Evolutionary conservation across 1,284 basidiomycete species (phyloP), one percentile per base, ranked within the genome.

Genomic region (Phlebopus sp.): DNA sequence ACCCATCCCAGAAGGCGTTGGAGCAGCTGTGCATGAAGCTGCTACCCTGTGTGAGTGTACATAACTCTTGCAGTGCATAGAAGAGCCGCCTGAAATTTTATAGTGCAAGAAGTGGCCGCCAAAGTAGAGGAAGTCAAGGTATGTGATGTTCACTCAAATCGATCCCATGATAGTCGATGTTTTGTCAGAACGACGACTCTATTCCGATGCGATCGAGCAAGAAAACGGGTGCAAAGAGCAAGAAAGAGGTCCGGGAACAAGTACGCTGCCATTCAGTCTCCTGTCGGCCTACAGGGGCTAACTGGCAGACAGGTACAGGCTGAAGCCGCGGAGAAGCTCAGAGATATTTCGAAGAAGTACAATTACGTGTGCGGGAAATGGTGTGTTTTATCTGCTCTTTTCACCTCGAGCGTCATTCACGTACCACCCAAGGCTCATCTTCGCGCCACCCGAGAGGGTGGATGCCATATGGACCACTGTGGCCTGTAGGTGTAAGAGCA

Each of bases 221-320:
- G 66, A 87, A 86, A 63, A 80, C 79, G 29, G 84, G 84, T 2
- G 71, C 74, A 0, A 82, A 76, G 63, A 83, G 82, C 58, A 88
- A 88, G 64, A 88, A 86, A 60, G 83, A 88, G 63, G 63, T 84
- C 9, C 76, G 84, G 30, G 85, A 88, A 62, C 70, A 81, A 67
- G 82, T 82, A 60, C 14, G 68, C 14, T 13, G 31, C 39, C 42
- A 25, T 7, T 3, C 30, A 25, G 6, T 41, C 2, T 34, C 2
- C 10, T 13, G 11, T 35, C 37, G 6, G 6, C 15, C 7, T 29
- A 32, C 34, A 25, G 29, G 14, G 8, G 7, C 38, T 52, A 17
- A 57, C 31, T 32, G 21, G 31, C 29, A 2, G 19, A 8, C 55
- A 87, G 84, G 71, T 71, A 4, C 84, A 86, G 68, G 63, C 69